These are phyloP conservation scores for Agaricus blazei DNA, from an alignment of 768 basidiomycete species.

Conservation along the genomic window DNA sequence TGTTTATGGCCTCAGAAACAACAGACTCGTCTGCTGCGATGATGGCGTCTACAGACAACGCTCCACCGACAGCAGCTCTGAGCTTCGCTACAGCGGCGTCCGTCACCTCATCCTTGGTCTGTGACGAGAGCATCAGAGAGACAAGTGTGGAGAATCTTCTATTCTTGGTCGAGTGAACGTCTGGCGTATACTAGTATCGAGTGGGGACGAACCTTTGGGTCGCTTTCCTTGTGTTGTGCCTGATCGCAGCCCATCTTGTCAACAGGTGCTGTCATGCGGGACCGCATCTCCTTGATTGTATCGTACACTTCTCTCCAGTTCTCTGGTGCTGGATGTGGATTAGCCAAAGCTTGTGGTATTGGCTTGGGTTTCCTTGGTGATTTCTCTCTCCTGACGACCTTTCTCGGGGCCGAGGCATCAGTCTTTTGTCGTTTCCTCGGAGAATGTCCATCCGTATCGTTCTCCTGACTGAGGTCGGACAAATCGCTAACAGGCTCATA, in stretches of 20 bases:
- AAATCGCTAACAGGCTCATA: constrained; percentile 2
- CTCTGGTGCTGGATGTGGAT: constrained; percentile 63
- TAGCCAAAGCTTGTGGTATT: constrained; percentile 47
- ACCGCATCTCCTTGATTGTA: constrained; percentile 72
- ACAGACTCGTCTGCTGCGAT: constrained; percentile 53
- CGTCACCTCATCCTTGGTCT: constrained; percentile 91
- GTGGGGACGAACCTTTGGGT: constrained; percentile 56
- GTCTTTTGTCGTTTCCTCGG: not conserved
- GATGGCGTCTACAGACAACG: constrained; percentile 69
- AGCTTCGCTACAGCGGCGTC: constrained; percentile 75
- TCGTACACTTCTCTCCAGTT: constrained; percentile 69
- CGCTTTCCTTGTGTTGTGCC: constrained; percentile 56
- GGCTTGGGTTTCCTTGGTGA: constrained; percentile 43
- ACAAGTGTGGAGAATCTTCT: constrained; percentile 81
- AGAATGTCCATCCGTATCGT: not conserved
- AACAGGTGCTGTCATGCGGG: constrained; percentile 73
- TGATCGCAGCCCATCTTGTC: constrained; percentile 89
- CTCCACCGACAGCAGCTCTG: constrained; percentile 69
- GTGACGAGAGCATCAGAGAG: constrained; percentile 92
- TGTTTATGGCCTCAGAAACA: constrained; percentile 75
- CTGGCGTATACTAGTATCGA: not conserved
- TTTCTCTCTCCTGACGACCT: not conserved
- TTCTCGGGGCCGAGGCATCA: not conserved
- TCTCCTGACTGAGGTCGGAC: not conserved
- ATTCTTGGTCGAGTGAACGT: constrained; percentile 42